phyloP scores from a whole-genome alignment of 805 yeast genomes.

The Yarrowia sp. region DNA sequence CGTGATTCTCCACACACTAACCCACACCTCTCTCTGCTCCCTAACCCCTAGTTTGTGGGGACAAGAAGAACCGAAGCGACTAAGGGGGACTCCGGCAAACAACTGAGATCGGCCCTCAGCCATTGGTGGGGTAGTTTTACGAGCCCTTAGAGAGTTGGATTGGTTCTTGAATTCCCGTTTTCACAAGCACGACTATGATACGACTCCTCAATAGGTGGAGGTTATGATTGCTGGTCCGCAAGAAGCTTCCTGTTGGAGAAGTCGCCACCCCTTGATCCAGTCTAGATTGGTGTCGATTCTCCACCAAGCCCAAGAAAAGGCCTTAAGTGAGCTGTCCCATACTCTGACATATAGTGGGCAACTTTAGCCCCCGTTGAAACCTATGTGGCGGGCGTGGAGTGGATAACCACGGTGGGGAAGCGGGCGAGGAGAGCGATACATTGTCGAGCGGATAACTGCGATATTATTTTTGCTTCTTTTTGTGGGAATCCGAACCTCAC shows the following conservation, averaged over 20 bases:
- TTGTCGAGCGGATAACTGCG: neutral
- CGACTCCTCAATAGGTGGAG: too few relatives aligned
- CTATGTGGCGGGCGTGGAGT: neutral
- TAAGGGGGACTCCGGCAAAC: neutral
- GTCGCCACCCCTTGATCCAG: too few relatives aligned
- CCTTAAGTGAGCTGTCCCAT: neutral
- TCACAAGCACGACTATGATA: too few relatives aligned
- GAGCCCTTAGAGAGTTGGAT: too few relatives aligned
- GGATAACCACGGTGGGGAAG: neutral
- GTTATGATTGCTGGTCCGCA: neutral
- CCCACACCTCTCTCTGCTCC: neutral
- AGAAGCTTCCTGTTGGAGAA: neutral
- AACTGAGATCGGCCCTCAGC: neutral
- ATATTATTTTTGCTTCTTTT: neutral
- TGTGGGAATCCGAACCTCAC: neutral
- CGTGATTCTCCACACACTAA: neutral
- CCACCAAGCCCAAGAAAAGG: neutral
- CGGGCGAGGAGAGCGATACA: too few relatives aligned
- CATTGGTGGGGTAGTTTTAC: too few relatives aligned
- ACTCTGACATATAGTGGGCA: slow-evolving; percentile 19
- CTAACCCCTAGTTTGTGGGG: slow-evolving; percentile 12
- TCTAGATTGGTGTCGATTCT: too few relatives aligned
- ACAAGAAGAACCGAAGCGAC: neutral
- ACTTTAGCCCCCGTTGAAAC: slow-evolving; percentile 31
- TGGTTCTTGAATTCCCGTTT: too few relatives aligned